A percentile compares a stretch with the other conserved stretches of the same genome.
Evolutionary conservation across 805 yeast genomes (phyloP).

Genomic region (Clavispora santaluciae): DNA sequence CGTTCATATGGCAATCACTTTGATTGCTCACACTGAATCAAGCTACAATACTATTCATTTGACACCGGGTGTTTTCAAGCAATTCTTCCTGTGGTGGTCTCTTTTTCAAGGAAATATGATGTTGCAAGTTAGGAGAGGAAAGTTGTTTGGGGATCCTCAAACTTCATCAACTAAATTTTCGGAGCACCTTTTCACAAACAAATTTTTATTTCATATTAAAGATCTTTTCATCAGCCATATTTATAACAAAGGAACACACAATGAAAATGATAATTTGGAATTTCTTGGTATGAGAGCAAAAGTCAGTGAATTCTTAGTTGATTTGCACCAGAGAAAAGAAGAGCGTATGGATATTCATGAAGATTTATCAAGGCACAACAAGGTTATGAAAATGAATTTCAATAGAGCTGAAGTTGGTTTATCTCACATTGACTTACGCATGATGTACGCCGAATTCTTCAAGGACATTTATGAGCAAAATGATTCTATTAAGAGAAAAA

Average conservation of each 20-base stretch:
- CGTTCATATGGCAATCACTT: slow-evolving; percentile 38
- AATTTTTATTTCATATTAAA: slow-evolving; percentile 67
- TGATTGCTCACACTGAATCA: slow-evolving; percentile 30
- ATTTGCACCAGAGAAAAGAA: slow-evolving; percentile 39
- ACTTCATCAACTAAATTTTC: slow-evolving; percentile 62
- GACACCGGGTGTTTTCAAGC: slow-evolving; percentile 61
- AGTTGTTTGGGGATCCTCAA: slow-evolving; percentile 54
- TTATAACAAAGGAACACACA: slow-evolving; percentile 46
- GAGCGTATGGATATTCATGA: slow-evolving; percentile 34
- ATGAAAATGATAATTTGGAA: slow-evolving; percentile 39
- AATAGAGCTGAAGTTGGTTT: slow-evolving; percentile 60
- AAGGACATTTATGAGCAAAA: slow-evolving; percentile 21
- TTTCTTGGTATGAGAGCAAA: slow-evolving; percentile 63
- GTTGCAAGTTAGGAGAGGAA: slow-evolving; percentile 74
- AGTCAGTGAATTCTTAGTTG: slow-evolving; percentile 34
- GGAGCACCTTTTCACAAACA: slow-evolving; percentile 67
- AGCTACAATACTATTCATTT: slow-evolving; percentile 71
- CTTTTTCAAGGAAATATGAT: slow-evolving; percentile 75
- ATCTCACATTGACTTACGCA: slow-evolving; percentile 54
- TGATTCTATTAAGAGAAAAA: slow-evolving; percentile 2
- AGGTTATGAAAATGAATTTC: slow-evolving; percentile 54
- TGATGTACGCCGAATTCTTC: slow-evolving; percentile 44
- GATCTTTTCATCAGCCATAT: slow-evolving; percentile 75
- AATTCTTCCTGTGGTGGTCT: slow-evolving; percentile 82
- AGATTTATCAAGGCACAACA: slow-evolving; percentile 43